Base-by-base conservation (phyloP, 1,284 basidiomycete genomes). In the Hemileia vastatrix region DNA sequence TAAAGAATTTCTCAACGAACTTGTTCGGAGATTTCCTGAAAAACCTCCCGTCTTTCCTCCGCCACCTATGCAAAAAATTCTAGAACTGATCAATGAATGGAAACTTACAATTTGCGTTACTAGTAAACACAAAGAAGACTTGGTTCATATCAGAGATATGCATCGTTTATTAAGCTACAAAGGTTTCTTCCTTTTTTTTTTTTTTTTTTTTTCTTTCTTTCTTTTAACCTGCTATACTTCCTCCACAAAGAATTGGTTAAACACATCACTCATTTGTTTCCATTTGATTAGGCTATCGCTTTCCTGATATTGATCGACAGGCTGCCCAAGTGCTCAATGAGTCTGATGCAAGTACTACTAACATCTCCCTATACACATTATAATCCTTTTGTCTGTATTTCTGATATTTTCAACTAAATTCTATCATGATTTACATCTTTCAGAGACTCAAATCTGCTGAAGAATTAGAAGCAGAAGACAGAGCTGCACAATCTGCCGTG, bases 121-220 rank as follows among this genome's bases (percentile, higher is more conserved):
- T 45, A 90, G 87, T 62, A 86, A 93, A 74, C 92, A 92, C 84
- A 91, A 90, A 76, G 95, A 98, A 65, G 95, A 98, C 77, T 80
- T 99, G 53, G 90, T 89, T 2, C 96, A 98, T 72, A 96, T 99
- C 67, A 79, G 94, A 66, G 95, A 99, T 77, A 99, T 99, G 95
- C 90, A 97, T 77, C 80, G 94, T 18, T 78, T 99, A 61, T 78
- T 99, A 64, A 88, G 85, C 8, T 97, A 95, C 82, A 99, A 98
- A 76, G 93, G 81, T 81, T 31, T 31, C 48, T 3, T 48, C n/a
- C n/a, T n/a, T n/a, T n/a, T n/a, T n/a, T n/a, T 50, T 18, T 49
- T n/a, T 49, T 2, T 5, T 31, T 62, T 62, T 6, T 1, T 1
- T 21, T 24, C 24, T 4, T 15, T 24, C 13, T 9, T 19, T 11